Evolutionary conservation across 768 basidiomycete genomes (phyloP).

Genomic region (Sporobolomyces phaffii): DNA sequence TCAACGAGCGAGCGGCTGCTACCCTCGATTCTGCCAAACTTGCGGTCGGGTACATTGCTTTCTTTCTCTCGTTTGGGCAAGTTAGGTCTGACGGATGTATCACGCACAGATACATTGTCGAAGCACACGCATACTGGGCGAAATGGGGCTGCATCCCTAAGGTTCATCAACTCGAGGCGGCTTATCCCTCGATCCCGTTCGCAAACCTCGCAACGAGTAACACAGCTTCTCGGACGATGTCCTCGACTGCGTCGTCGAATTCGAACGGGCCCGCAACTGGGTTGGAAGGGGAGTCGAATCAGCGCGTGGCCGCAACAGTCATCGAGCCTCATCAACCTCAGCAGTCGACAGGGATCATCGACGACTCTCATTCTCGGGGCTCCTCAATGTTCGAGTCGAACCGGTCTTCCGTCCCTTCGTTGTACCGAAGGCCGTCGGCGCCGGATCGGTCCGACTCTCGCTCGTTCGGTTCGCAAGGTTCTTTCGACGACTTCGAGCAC

Average conservation of each 20-base stretch:
- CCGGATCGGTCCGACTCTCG: conserved; percentile 2
- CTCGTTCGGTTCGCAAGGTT: conserved; percentile 14
- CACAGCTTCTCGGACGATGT: background rate
- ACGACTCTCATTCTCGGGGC: background rate
- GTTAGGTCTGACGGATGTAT: background rate
- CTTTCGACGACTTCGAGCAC: background rate
- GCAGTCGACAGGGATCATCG: background rate
- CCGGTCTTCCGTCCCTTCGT: background rate
- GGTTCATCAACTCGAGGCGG: conserved; percentile 1
- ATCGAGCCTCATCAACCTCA: background rate
- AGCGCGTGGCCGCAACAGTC: background rate
- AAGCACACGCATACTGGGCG: conserved; percentile 18
- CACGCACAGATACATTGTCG: conserved; percentile 26
- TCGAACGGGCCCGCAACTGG: too few relatives aligned
- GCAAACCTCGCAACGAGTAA: background rate
- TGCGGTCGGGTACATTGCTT: conserved; percentile 2
- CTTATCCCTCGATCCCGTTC: conserved; percentile 14
- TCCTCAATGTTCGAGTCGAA: background rate
- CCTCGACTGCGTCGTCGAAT: background rate
- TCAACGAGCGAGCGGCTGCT: conserved; percentile 29
- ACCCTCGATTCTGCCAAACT: conserved; percentile 19
- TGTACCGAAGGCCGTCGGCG: background rate
- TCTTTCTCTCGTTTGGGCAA: too few relatives aligned
- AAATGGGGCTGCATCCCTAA: conserved; percentile 34
- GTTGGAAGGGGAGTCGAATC: background rate